Evolutionary conservation across 331 rosid genomes (phyloP).

Genomic region (Prunus yedoensis): DNA sequence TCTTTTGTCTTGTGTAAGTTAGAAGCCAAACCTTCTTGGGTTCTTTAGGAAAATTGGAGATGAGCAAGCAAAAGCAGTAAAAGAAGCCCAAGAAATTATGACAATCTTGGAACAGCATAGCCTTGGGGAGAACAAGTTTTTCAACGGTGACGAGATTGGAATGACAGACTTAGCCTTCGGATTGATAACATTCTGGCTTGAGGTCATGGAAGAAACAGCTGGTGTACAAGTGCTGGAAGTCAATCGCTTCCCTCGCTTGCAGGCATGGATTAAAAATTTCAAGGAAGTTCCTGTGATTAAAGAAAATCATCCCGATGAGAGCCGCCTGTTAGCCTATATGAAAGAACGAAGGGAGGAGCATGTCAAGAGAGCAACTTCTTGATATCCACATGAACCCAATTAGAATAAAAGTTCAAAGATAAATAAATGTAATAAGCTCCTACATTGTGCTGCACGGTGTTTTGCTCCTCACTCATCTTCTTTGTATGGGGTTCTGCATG

Average conservation of each 20-base stretch:
- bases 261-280: constrained; percentile 23
- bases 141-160: constrained; percentile 22
- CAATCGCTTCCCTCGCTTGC: constrained; percentile 19
- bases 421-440: neutral
- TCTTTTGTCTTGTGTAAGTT: neutral
- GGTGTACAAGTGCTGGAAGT: constrained; percentile 29
- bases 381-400: neutral
- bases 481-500: too few relatives aligned
- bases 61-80: constrained; percentile 25
- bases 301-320: constrained; percentile 24
- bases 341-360: constrained; percentile 22
- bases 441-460: too few relatives aligned
- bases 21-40: neutral
- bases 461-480: too few relatives aligned
- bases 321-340: constrained; percentile 1
- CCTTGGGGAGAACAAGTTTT: constrained; percentile 19
- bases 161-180: constrained; percentile 27
- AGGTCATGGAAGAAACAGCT: constrained; percentile 20
- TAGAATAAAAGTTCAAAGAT: neutral
- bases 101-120: constrained; percentile 21
- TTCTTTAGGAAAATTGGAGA: constrained; percentile 5
- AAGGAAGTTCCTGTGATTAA: constrained; percentile 14
- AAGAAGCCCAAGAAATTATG: constrained; percentile 22
- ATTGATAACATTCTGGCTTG: constrained; percentile 25
- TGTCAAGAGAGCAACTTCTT: neutral